Conservation (phyloP, 2,329 filamentous ascomycete species). For the Apiospora aurea region DNA sequence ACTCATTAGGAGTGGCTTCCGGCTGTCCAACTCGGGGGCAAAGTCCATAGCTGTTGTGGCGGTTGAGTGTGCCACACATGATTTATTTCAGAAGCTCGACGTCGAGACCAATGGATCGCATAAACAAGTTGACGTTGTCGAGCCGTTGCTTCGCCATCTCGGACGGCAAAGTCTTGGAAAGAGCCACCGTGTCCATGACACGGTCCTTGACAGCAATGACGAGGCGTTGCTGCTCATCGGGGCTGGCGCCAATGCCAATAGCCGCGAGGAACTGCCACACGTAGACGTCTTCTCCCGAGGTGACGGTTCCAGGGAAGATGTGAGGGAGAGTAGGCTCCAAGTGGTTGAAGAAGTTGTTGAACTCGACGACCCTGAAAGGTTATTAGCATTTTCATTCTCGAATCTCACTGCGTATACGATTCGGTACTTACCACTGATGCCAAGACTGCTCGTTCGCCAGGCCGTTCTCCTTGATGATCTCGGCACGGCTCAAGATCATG, state of each 20-base stretch:
- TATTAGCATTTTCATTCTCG: constrained; percentile 54
- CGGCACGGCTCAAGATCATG: constrained; percentile 91
- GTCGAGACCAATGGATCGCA: constrained; percentile 98
- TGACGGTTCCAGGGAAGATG: constrained; percentile 92
- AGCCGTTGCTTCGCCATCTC: constrained; percentile 85
- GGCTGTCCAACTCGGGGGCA: background rate
- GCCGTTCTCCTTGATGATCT: constrained; percentile 86
- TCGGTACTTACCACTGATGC: constrained; percentile 73
- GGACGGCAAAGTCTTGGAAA: constrained; percentile 87
- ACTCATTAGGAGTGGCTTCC: constrained; percentile 5
- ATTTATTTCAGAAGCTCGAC: constrained; percentile 71
- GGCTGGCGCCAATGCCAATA: constrained; percentile 90
- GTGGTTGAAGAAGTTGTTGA: constrained; percentile 85
- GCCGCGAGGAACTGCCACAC: constrained; percentile 98
- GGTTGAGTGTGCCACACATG: background rate
- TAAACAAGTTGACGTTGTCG: constrained; percentile 95
- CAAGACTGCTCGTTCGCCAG: constrained; percentile 75
- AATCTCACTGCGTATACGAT: constrained; percentile 38
- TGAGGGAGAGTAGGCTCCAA: constrained; percentile 83
- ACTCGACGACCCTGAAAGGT: constrained; percentile 69
- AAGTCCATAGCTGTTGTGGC: background rate
- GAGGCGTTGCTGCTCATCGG: constrained; percentile 92
- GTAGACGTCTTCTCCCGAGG: constrained; percentile 90
- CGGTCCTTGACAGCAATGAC: constrained; percentile 97
- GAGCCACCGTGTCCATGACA: constrained; percentile 91